A percentile compares a stretch with the other conserved stretches of the same genome.
phyloP scores from a whole-genome alignment of 2,329 filamentous ascomycete genomes.

The Thielaviopsis musarum region DNA sequence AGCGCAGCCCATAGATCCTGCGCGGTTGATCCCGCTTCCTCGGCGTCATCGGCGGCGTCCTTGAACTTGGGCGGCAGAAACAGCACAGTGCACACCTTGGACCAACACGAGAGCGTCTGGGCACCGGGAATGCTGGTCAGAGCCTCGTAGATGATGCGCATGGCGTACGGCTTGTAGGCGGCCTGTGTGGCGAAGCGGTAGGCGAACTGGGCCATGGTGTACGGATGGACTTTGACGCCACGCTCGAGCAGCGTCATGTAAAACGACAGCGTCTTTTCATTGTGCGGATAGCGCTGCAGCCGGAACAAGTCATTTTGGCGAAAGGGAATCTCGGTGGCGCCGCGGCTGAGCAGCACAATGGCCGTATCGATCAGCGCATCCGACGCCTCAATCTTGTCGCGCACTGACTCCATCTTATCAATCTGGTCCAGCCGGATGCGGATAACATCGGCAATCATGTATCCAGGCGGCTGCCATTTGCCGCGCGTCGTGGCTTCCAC shows the following conservation, averaged over 20 bases:
- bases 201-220: slow-evolving; percentile 33
- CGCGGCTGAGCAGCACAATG: slow-evolving; percentile 4
- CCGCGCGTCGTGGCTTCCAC: slow-evolving; percentile 10
- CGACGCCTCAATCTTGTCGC: neutral
- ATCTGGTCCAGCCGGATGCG: neutral
- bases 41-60: slow-evolving; percentile 14
- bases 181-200: slow-evolving; percentile 26
- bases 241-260: slow-evolving; percentile 20
- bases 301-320: slow-evolving; percentile 17
- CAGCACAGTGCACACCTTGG: slow-evolving; percentile 36
- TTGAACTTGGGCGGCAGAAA: slow-evolving; percentile 7
- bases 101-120: slow-evolving; percentile 26
- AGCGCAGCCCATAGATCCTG: slow-evolving; percentile 22
- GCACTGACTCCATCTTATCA: slow-evolving; percentile 7
- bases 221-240: slow-evolving; percentile 20
- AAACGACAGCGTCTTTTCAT: slow-evolving; percentile 20
- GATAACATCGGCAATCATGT: slow-evolving; percentile 7
- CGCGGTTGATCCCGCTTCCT: slow-evolving; percentile 19
- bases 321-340: slow-evolving; percentile 17
- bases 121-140: slow-evolving; percentile 21
- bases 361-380: slow-evolving; percentile 18
- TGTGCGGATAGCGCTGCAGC: slow-evolving; percentile 14
- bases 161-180: slow-evolving; percentile 8
- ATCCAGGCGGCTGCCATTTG: slow-evolving; percentile 5
- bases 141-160: slow-evolving; percentile 17